These are phyloP conservation scores for Puccinia novopanici DNA, from an alignment of 1,284 basidiomycete genomes.

Conservation along the genomic window DNA sequence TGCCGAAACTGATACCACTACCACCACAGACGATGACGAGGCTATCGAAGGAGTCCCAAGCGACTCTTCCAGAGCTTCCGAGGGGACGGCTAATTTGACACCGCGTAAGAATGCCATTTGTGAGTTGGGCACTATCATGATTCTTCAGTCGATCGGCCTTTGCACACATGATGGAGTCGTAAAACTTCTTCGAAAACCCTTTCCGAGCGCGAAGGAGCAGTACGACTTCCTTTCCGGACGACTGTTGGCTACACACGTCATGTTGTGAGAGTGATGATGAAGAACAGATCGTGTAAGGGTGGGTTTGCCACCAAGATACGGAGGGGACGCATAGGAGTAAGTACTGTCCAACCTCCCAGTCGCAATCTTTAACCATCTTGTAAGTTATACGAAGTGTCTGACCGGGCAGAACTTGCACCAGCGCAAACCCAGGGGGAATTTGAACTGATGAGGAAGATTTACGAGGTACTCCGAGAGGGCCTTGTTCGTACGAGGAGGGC, in stretches of 20 bases:
- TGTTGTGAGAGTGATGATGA: constrained; percentile 65
- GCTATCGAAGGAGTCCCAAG: constrained; percentile 68
- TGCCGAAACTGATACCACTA: constrained; percentile 75
- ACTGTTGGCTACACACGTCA: not conserved
- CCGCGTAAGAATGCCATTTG: constrained; percentile 67
- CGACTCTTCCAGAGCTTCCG: constrained; percentile 70
- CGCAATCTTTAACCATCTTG: constrained; percentile 59
- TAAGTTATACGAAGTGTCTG: constrained; percentile 74
- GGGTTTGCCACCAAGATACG: constrained; percentile 70
- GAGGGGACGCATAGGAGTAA: constrained; percentile 73
- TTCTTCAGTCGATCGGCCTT: constrained; percentile 10
- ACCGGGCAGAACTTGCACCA: constrained; percentile 76
- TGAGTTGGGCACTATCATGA: constrained; percentile 46
- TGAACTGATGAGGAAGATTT: constrained; percentile 51
- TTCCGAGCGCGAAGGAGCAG: constrained; percentile 74
- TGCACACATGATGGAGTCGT: constrained; percentile 61
- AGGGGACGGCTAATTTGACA: constrained; percentile 75
- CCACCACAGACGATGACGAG: constrained; percentile 74
- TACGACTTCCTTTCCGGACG: constrained; percentile 65
- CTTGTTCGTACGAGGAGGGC: constrained; percentile 65
- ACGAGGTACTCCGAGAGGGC: not conserved
- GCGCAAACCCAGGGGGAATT: constrained; percentile 71
- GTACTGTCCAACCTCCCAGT: constrained; percentile 78
- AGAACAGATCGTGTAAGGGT: constrained; percentile 79
- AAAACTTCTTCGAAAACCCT: constrained; percentile 76